Evolutionary conservation across 208 protist genomes (phyloP).

Genomic region (Porcisia hertigi): DNA sequence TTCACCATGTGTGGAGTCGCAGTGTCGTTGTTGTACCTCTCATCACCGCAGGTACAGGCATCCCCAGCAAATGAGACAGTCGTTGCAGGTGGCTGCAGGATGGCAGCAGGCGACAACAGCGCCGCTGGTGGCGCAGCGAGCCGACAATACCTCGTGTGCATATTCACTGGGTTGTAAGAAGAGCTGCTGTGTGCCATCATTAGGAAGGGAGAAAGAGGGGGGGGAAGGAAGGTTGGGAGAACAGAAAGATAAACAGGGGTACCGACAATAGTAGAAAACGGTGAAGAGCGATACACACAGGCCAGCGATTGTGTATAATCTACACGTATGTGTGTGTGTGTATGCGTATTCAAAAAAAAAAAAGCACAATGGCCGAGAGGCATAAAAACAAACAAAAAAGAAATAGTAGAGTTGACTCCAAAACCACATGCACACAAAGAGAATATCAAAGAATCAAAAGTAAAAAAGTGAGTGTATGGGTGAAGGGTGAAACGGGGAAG

Average conservation of each 20-base stretch:
- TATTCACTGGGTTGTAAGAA: background rate
- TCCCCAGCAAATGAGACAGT: background rate
- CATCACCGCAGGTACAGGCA: background rate
- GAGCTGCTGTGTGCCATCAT: constrained; percentile 4
- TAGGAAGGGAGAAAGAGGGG: background rate
- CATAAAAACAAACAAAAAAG: background rate
- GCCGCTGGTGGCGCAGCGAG: background rate
- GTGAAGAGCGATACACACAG: background rate
- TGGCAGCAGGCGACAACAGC: background rate
- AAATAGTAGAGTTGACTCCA: background rate
- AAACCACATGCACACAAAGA: background rate
- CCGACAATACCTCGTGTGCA: background rate
- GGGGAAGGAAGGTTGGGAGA: background rate
- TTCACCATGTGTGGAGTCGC: background rate
- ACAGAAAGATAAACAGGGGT: background rate
- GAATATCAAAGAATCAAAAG: background rate
- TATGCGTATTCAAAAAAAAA: background rate
- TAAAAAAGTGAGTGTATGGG: no score
- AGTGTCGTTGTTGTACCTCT: constrained; percentile 1
- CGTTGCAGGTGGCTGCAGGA: background rate
- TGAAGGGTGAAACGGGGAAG: no score
- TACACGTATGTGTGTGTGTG: no score
- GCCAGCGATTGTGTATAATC: no score
- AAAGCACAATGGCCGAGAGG: background rate
- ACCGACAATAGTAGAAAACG: background rate